Evolutionary conservation across 192 early-diverging fungal genomes (phyloP).

Genomic region (Linderina pennispora): DNA sequence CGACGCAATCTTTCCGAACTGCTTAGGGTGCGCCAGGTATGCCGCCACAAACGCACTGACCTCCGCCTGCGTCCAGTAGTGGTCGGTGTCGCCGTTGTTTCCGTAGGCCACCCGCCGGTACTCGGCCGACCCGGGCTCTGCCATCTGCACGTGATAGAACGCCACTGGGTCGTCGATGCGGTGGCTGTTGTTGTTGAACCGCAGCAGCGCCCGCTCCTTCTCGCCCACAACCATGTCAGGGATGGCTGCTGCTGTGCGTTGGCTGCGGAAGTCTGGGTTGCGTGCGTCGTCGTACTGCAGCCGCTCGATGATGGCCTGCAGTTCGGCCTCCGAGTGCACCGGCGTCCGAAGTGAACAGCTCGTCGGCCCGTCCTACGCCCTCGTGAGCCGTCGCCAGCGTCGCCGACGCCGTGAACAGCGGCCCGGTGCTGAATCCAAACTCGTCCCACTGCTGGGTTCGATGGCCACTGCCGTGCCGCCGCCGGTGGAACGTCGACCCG

Average conservation of each 20-base stretch:
- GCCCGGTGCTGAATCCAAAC: slow-evolving; percentile 37
- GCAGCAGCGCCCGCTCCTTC: slow-evolving; percentile 46
- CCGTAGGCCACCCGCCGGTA: slow-evolving; percentile 20
- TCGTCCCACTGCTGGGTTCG: slow-evolving; percentile 9
- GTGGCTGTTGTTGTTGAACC: slow-evolving; percentile 56
- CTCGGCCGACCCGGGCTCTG: slow-evolving; percentile 9
- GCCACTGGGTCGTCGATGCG: slow-evolving; percentile 51
- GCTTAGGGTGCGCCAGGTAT: slow-evolving; percentile 65
- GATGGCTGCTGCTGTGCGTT: slow-evolving; percentile 64
- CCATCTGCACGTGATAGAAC: slow-evolving; percentile 54
- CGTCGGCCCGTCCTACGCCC: slow-evolving; percentile 21
- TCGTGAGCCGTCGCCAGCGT: slow-evolving; percentile 5
- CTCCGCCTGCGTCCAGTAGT: slow-evolving; percentile 61
- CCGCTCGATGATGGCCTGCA: slow-evolving; percentile 66
- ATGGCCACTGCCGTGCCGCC: slow-evolving; percentile 4
- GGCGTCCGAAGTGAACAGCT: slow-evolving; percentile 57
- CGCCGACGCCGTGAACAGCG: slow-evolving; percentile 30
- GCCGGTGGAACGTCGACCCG: slow-evolving; percentile 8
- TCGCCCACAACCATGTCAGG: slow-evolving; percentile 67
- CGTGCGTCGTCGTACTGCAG: slow-evolving; percentile 65
- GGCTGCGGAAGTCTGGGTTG: slow-evolving; percentile 63
- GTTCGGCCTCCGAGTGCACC: slow-evolving; percentile 74
- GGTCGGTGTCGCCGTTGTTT: slow-evolving; percentile 50
- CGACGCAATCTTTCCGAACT: slow-evolving; percentile 67
- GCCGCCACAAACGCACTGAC: slow-evolving; percentile 57